Evolutionary conservation across 1,139 yeast species (phyloP).

Genomic region (Groenewaldozyma auringiensis): DNA sequence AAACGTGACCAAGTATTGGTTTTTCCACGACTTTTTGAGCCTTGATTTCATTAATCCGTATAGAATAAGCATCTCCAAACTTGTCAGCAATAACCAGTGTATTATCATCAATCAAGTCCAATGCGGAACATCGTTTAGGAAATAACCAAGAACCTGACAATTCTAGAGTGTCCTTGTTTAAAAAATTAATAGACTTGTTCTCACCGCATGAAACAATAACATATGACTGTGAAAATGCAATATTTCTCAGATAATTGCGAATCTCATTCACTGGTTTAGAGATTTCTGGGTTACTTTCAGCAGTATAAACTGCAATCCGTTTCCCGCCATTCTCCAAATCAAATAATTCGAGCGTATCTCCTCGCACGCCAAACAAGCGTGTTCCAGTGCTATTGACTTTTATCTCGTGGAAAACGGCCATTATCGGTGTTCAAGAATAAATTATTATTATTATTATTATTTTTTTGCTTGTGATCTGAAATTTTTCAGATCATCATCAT

Average conservation of each 20-base stretch:
- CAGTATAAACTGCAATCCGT: conserved; percentile 8
- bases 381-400: conserved; percentile 3
- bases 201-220: conserved; percentile 55
- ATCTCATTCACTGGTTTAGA: conserved; percentile 13
- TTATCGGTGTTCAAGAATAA: too few species aligned
- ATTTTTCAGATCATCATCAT: too few species aligned
- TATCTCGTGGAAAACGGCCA: conserved; percentile 4
- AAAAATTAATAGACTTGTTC: conserved; percentile 67
- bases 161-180: conserved; percentile 23
- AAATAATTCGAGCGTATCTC: conserved; percentile 1
- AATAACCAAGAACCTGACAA: conserved; percentile 60
- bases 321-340: conserved; percentile 6
- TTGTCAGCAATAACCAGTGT: conserved; percentile 64
- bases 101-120: conserved; percentile 43
- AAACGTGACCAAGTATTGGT: conserved; percentile 91
- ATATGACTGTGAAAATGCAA: neutral
- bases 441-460: too few species aligned
- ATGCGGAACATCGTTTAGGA: conserved; percentile 85
- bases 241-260: conserved; percentile 37
- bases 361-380: conserved; percentile 4
- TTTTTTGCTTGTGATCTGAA: too few species aligned
- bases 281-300: conserved; percentile 3
- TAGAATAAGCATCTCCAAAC: conserved; percentile 90
- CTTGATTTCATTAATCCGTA: conserved; percentile 21
- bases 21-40: conserved; percentile 32